Evolutionary conservation across 2,329 filamentous ascomycete genomes (phyloP).

Genomic region (Beauveria caledonica): DNA sequence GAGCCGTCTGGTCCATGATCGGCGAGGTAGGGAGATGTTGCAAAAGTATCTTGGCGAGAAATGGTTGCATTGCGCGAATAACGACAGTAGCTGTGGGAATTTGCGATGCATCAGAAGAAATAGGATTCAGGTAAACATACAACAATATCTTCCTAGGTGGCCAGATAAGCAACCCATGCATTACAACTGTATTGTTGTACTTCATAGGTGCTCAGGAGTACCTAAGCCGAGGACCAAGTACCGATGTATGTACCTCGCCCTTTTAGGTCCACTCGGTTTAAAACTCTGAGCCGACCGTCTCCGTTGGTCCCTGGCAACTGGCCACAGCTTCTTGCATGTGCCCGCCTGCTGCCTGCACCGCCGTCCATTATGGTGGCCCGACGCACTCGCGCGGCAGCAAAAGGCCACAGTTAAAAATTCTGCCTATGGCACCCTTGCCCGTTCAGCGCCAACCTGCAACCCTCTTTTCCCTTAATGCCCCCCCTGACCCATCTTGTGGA

Average conservation of each 20-base stretch:
- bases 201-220: not conserved
- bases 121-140: no score
- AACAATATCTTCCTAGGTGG: no score
- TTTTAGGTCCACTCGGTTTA: slow-evolving; percentile 1
- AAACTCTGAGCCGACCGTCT: slow-evolving; percentile 1
- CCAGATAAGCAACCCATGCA: no score
- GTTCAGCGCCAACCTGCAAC: not conserved
- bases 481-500: not conserved
- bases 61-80: no score
- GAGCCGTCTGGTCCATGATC: not conserved
- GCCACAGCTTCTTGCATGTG: slow-evolving; percentile 5
- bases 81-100: no score
- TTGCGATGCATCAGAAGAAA: no score
- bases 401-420: slow-evolving; percentile 4
- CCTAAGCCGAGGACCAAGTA: not conserved
- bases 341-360: not conserved
- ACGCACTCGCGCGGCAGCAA: not conserved
- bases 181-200: no score
- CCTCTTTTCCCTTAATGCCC: not conserved
- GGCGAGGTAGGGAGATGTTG: not conserved
- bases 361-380: not conserved
- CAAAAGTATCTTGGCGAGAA: no score
- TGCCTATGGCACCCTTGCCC: not conserved
- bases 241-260: not conserved
- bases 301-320: not conserved